A percentile compares a stretch with the other conserved stretches of the same genome.
phyloP scores from a whole-genome alignment of 345 rosid genomes.

The Salix purpurea region DNA sequence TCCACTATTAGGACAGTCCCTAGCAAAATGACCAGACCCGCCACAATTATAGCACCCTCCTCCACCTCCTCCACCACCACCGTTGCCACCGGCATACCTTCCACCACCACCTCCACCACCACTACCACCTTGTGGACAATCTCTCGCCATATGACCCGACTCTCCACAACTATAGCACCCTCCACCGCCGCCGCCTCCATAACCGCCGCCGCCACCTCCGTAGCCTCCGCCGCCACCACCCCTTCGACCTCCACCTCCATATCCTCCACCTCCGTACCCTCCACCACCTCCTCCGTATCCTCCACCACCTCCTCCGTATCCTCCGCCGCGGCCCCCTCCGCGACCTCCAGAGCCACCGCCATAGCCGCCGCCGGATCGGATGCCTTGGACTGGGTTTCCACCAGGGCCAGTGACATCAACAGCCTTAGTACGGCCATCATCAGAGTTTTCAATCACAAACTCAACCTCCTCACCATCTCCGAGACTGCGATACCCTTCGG shows the following conservation, averaged over 20 bases:
- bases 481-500: conserved; percentile 32
- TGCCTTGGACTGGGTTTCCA: conserved; percentile 51
- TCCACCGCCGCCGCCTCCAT: conserved; percentile 40
- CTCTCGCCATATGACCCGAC: conserved; percentile 49
- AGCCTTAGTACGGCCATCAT: conserved; percentile 61
- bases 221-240: conserved; percentile 38
- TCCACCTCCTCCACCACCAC: conserved; percentile 38
- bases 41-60: conserved; percentile 78
- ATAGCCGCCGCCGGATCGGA: conserved; percentile 26
- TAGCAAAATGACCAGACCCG: conserved; percentile 70
- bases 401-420: conserved; percentile 72
- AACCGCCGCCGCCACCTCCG: conserved; percentile 39
- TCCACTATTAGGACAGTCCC: conserved; percentile 70
- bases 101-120: conserved; percentile 37
- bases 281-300: conserved; percentile 26
- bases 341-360: conserved; percentile 21
- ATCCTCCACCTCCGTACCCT: conserved; percentile 18
- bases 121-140: conserved; percentile 41
- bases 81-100: conserved; percentile 24
- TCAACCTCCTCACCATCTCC: conserved; percentile 29
- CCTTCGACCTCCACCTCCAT: conserved; percentile 34
- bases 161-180: conserved; percentile 45
- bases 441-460: conserved; percentile 20
- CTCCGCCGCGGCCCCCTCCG: conserved; percentile 12
- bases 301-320: conserved; percentile 1